Base-by-base conservation (phyloP, 139 green algal species). In the Coccomyxa sp. region DNA sequence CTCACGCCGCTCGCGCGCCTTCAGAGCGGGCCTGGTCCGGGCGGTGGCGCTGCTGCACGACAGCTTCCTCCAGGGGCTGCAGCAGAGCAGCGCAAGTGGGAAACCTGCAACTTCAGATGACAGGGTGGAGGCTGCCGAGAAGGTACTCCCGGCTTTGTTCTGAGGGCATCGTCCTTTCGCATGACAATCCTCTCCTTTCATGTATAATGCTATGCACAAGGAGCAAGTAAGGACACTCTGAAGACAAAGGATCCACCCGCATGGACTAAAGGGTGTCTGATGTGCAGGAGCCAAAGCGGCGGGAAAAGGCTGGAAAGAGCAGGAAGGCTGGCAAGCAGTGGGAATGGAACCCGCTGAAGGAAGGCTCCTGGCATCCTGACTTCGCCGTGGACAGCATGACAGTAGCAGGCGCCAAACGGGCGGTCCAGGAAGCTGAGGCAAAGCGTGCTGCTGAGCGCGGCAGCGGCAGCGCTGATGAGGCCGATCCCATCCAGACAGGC, bases 11-110 rank as follows among this genome's bases (percentile, higher is more conserved):
- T 50, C 73, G 36, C 64, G 70, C 12, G 82, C 81, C 40, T 90
- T 92, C 75, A 78, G 88, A 0, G 77, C 80, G 35, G 55, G 73
- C 2, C 77, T 90, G 35, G 76, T 89, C 10, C 64, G 78, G 0
- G 68, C 72, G n/a, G 40, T 88, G n/a, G 41, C 50, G 2, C 34
- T 31, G 54, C 35, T 85, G 69, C 84, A 91, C 8, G 64, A 37
- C 44, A 64, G 36, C 12, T 82, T 82, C 39, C 16, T 86, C 12
- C 29, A 36, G 36, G 40, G 22, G 3, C 64, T 78, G 34, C 40
- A n/a, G 24, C 64, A 34, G 50, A 64, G 50, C 50, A 64, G 27
- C 50, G 24, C 75, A 79, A 55, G 34, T 38, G 55, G 8, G n/a
- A 29, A 39, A 31, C 44, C 33, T 36, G 37, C 36, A 58, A 68